These are phyloP conservation scores for Sclerotinia subarctica DNA, from an alignment of 2,329 filamentous ascomycete genomes.

Conservation along the genomic window DNA sequence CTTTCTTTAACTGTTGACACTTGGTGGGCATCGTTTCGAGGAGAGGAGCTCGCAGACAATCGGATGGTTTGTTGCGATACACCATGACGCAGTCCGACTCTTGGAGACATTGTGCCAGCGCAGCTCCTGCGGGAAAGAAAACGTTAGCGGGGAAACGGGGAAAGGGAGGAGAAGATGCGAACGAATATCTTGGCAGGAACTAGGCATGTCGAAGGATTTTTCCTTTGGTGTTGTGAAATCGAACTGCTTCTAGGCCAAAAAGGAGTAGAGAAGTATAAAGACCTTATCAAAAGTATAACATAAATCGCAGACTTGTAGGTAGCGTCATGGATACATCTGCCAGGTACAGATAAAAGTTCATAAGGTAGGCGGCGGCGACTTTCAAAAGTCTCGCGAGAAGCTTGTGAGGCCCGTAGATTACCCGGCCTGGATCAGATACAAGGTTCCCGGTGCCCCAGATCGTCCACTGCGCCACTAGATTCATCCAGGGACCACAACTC, in stretches of 20 bases:
- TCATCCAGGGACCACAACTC: neutral
- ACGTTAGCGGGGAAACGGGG: constrained; percentile 16
- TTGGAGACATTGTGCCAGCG: constrained; percentile 91
- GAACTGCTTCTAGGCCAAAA: neutral
- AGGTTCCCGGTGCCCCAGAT: constrained; percentile 1
- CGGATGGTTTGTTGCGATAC: constrained; percentile 77
- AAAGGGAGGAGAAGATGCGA: constrained; percentile 31
- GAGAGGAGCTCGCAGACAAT: constrained; percentile 83
- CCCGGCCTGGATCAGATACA: neutral
- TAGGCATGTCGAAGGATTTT: constrained; percentile 62
- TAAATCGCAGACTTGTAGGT: neutral
- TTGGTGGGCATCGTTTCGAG: constrained; percentile 76
- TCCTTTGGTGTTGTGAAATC: neutral
- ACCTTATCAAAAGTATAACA: neutral
- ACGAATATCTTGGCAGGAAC: constrained; percentile 97
- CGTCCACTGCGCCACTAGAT: neutral
- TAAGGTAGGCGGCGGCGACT: neutral
- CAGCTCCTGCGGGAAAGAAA: constrained; percentile 62
- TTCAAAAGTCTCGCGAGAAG: neutral
- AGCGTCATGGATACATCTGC: neutral
- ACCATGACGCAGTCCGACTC: constrained; percentile 96
- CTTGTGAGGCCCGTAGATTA: constrained; percentile 6
- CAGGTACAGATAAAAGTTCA: neutral
- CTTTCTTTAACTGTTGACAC: constrained; percentile 91
- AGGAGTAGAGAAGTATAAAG: neutral